These are phyloP conservation scores for Hypholoma sublateritium DNA, from an alignment of 768 basidiomycete species.

Conservation along the genomic window DNA sequence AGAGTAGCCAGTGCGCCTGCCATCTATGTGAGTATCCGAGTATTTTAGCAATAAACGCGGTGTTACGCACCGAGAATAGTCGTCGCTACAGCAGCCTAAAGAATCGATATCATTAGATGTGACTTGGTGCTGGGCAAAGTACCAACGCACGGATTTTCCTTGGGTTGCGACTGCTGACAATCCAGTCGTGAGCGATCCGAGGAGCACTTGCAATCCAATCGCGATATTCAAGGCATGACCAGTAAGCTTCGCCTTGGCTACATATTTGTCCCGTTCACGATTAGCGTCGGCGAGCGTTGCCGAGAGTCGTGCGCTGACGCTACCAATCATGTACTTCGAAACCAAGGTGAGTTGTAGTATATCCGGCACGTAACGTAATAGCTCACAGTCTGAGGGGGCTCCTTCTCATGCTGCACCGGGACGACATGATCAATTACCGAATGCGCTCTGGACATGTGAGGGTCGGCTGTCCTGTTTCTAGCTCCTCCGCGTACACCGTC, in stretches of 20 bases:
- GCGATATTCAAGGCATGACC: constrained; percentile 44
- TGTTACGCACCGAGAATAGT: constrained; percentile 35
- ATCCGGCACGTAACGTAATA: no score
- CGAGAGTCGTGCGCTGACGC: constrained; percentile 32
- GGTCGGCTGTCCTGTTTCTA: neutral
- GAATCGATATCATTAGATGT: neutral
- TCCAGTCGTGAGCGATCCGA: constrained; percentile 70
- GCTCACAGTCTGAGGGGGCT: neutral
- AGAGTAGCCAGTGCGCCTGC: constrained; percentile 64
- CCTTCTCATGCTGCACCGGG: constrained; percentile 3
- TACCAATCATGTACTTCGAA: neutral
- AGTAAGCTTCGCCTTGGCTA: constrained; percentile 42
- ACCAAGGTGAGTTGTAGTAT: neutral
- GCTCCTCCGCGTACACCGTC: neutral
- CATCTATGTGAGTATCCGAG: neutral
- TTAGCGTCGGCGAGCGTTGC: constrained; percentile 52
- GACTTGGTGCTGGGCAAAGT: neutral
- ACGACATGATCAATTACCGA: constrained; percentile 7
- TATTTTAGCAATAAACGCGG: neutral
- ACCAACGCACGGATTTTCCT: constrained; percentile 35
- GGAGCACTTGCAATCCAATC: constrained; percentile 61
- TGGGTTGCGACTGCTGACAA: constrained; percentile 43
- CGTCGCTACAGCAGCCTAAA: constrained; percentile 37
- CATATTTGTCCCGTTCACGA: constrained; percentile 44
- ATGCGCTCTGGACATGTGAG: neutral